Evolutionary conservation across 768 basidiomycete genomes (phyloP).

Genomic region (Podaxis sp.): DNA sequence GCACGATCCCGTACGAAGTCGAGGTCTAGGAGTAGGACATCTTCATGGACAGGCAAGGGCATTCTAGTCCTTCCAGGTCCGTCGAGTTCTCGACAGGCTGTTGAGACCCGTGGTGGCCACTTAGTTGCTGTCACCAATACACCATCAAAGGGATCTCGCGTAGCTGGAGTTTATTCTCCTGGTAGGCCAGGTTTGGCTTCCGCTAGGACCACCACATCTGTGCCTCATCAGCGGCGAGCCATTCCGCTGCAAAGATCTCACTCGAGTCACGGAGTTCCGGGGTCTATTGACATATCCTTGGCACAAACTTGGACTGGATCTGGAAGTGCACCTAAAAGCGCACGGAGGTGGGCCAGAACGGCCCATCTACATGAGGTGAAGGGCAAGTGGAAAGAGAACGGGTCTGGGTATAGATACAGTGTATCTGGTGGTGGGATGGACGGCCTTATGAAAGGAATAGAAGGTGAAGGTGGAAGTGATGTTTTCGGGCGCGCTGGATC

Average conservation of each 20-base stretch:
- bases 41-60: neutral
- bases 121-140: neutral
- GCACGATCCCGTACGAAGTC: slow-evolving; percentile 1
- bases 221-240: neutral
- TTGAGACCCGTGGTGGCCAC: neutral
- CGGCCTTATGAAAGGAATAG: neutral
- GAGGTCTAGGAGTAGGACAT: slow-evolving; percentile 6
- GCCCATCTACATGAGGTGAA: slow-evolving; percentile 55
- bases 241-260: slow-evolving; percentile 7
- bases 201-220: neutral
- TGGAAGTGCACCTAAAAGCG: slow-evolving; percentile 38
- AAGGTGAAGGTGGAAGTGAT: neutral
- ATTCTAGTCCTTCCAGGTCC: neutral
- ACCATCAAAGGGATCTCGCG: slow-evolving; percentile 3
- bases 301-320: slow-evolving; percentile 17
- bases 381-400: neutral
- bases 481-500: neutral
- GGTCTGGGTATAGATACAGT: neutral
- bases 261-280: slow-evolving; percentile 9
- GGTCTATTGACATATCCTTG: slow-evolving; percentile 10
- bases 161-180: slow-evolving; percentile 4
- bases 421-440: neutral
- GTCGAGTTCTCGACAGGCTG: slow-evolving; percentile 1
- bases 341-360: slow-evolving; percentile 59
- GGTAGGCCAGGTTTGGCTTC: neutral